phyloP scores from a whole-genome alignment of 192 early-diverging fungal genomes.

The Coemansia sp. region DNA sequence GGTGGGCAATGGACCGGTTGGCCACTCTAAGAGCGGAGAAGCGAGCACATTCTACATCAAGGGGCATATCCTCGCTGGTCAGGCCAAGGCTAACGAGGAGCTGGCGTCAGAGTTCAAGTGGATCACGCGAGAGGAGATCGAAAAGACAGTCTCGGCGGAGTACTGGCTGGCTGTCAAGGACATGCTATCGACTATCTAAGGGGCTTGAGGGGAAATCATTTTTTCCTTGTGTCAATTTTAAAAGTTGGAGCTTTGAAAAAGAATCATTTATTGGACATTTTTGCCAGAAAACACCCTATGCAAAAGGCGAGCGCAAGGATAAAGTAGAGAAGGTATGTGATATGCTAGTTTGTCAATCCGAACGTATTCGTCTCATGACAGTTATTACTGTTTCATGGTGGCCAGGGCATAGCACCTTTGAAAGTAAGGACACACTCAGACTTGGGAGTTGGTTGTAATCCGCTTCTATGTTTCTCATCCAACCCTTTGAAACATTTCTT shows the following conservation, averaged over 20 bases:
- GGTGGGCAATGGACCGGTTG: constrained; percentile 82
- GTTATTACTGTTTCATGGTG: too few species aligned
- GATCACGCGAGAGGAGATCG: constrained; percentile 49
- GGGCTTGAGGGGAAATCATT: neutral
- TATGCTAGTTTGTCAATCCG: too few species aligned
- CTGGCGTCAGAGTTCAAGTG: constrained; percentile 44
- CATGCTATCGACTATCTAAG: constrained; percentile 38
- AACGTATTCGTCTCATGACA: too few species aligned
- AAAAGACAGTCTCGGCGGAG: constrained; percentile 27
- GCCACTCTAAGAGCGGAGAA: constrained; percentile 57
- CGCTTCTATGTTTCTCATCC: too few species aligned
- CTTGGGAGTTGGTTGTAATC: too few species aligned
- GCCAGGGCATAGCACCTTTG: too few species aligned
- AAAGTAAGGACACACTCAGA: too few species aligned
- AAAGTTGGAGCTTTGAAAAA: neutral
- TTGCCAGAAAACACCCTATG: too few species aligned
- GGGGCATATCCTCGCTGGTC: constrained; percentile 75
- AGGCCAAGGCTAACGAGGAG: constrained; percentile 43
- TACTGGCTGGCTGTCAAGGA: constrained; percentile 50
- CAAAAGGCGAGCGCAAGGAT: neutral
- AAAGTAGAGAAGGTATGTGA: too few species aligned
- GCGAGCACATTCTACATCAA: constrained; percentile 83
- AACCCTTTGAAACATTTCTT: too few species aligned
- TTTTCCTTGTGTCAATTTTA: neutral
- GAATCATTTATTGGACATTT: too few species aligned